A percentile compares a stretch with the other conserved stretches of the same genome.
phyloP scores from a whole-genome alignment of 805 yeast genomes.

The Nakazawaea sp. region DNA sequence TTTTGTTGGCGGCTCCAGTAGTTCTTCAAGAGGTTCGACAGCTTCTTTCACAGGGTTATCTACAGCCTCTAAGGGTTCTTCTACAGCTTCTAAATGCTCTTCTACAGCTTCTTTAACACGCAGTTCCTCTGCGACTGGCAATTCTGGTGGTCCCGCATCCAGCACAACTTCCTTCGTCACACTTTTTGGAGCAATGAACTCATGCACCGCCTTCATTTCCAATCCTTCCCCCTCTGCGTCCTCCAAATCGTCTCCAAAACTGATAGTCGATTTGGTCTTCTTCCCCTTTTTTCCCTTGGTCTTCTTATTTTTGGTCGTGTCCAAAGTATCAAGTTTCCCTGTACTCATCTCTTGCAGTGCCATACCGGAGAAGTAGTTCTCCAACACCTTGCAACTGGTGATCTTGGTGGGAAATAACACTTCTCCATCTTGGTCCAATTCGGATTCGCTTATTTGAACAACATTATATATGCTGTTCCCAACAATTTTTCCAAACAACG shows the following conservation, averaged over 20 bases:
- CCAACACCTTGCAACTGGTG: slow-evolving; percentile 30
- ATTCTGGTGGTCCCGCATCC: neutral
- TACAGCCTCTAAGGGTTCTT: neutral
- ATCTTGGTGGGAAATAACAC: slow-evolving; percentile 50
- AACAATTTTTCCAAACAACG: slow-evolving; percentile 51
- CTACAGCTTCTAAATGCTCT: neutral
- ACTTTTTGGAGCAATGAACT: neutral
- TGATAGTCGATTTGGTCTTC: neutral
- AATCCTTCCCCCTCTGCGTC: slow-evolving; percentile 2
- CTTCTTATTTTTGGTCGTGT: neutral
- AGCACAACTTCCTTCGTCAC: neutral
- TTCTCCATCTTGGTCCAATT: slow-evolving; percentile 30
- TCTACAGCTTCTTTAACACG: neutral
- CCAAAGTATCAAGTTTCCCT: neutral
- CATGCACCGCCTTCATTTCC: neutral
- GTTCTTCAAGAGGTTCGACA: neutral
- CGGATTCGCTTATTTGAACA: slow-evolving; percentile 41
- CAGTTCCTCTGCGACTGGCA: neutral
- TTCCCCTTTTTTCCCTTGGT: neutral
- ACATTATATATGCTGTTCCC: slow-evolving; percentile 51
- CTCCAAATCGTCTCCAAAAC: slow-evolving; percentile 2
- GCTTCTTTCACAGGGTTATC: neutral
- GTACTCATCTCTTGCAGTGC: neutral
- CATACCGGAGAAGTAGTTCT: slow-evolving; percentile 43
- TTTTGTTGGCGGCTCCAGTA: neutral